Evolutionary conservation across 2,329 filamentous ascomycete genomes (phyloP), one percentile per base, ranked within the genome.

Genomic region (Penicillium sp.): DNA sequence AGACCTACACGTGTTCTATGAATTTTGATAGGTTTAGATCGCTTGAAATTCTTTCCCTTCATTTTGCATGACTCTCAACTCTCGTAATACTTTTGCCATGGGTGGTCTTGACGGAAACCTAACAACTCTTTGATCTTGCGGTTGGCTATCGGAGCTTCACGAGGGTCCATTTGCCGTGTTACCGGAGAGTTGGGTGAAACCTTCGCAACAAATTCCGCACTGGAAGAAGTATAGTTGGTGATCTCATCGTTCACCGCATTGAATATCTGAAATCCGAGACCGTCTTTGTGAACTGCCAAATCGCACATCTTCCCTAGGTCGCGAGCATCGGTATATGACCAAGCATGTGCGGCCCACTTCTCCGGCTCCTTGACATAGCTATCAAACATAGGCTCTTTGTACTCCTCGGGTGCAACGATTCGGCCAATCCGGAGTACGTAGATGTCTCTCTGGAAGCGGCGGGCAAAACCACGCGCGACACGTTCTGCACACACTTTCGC

Each of bases 191-290:
- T 71, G 0, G 83, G 83, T 50, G 75, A 79, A 9, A 70, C 70
- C 62, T 79, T 74, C 62, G 77, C 72, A 50, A 87, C 62, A 54
- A 86, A 83, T 52, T 82, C 75, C 39, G 71, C 72, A 0, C 83
- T 85, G 0, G 81, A 79, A 19, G 75, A 67, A 8, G 73, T 77
- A 3, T 80, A 58, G 46, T 66, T 80, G 0, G 84, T 87, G 45
- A 86, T 86, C 2, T 77, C 82, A 62, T 85, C 79, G 62, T 87
- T 87, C 0, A 83, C 85, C 1, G 83, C 84, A 63, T 87, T 87
- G 69, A 87, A 87, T 0, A 87, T 72, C 64, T 87, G 83, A 60
- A 85, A 87, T 0, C 84, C 84, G 9, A 87, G 63, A 0, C 81
- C 83, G 63, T 78, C 76, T 59, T 79, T 82, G 55, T 77, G 60